These are phyloP conservation scores for Coelastrella sp. DNA, from an alignment of 139 green algal species.

Conservation along the genomic window DNA sequence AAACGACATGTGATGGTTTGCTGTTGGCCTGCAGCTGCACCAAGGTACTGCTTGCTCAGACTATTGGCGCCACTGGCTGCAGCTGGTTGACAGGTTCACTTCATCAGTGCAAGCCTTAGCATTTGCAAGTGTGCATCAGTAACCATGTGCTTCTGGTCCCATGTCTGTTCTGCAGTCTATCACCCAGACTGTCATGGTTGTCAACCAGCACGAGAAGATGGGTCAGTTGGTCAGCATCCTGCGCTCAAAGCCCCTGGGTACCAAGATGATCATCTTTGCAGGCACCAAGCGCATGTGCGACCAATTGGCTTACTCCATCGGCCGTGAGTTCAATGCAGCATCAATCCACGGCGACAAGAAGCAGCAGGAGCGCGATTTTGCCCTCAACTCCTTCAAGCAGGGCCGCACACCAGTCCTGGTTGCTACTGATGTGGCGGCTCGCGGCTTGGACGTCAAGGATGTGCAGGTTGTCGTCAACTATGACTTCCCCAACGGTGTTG, in stretches of 20 bases:
- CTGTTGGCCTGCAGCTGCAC: too few species aligned
- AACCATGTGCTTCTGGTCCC: too few species aligned
- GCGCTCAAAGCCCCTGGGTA: constrained; percentile 68
- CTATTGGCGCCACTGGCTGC: too few species aligned
- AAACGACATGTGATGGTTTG: too few species aligned
- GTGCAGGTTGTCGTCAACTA: constrained; percentile 92
- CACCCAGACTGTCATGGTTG: constrained; percentile 80
- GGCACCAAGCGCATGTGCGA: constrained; percentile 96
- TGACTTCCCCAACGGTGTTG: constrained; percentile 75
- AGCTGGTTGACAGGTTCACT: too few species aligned
- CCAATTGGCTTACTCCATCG: constrained; percentile 73
- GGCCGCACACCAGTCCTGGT: constrained; percentile 89
- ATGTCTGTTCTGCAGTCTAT: constrained; percentile 63
- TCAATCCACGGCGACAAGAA: constrained; percentile 97
- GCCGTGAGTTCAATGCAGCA: constrained; percentile 74
- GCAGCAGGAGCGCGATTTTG: constrained; percentile 93
- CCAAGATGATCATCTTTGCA: constrained; percentile 89
- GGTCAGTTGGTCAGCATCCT: constrained; percentile 77
- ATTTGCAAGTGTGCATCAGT: too few species aligned
- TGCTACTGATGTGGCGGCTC: constrained; percentile 97
- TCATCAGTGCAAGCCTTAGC: too few species aligned
- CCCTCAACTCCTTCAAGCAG: constrained; percentile 87
- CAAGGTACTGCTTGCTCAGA: too few species aligned
- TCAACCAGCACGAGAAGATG: constrained; percentile 79
- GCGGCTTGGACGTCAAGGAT: constrained; percentile 94